Base-by-base conservation (phyloP, 345 rosid genomes). In the Pugionium cornutum region DNA sequence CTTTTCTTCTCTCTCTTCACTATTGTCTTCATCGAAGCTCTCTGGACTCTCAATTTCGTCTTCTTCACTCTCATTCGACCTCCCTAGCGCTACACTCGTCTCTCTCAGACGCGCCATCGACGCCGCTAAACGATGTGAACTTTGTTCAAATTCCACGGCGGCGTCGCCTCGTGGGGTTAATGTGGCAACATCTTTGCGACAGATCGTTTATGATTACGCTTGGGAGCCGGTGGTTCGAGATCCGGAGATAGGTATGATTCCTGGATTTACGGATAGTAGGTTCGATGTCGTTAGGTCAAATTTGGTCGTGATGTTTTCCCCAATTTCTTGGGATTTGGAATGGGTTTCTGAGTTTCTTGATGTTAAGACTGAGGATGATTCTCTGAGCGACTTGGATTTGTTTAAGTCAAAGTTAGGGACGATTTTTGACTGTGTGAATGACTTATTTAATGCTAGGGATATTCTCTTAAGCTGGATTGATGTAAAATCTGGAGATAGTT, bases 21-120 rank as follows among this genome's bases (percentile, higher is more conserved):
- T 94, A n/a, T 83, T 90, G 8, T 90, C 92, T 68, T 90, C 96
- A 62, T 88, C 96, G 1, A 94, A 85, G 75, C 86, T 90, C 59
- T 80, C 84, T 25, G 26, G 46, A 3, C 62, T 86, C 63, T 77
- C 84, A 5, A 39, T 60, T 58, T 70, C 89, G 4, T 82, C 87
- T 5, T 75, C 74, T 6, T 80, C 85, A 1, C 90, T 88, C 42
- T 88, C 92, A 9, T 94, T 94, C 57, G 80, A 84, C 79, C 85
- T 41, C 69, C 81, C 89, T 4, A 41, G 9, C 29, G 10, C 87
- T 58, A 83, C 91, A 4, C 78, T 90, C 44, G 68, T 6, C 0
- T 80, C 92, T 26, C 87, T 94, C 71, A 53, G 77, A 18, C 64
- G 54, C 11, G 56, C 79, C 63, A 37, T 84, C 53, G 69, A 68